These are phyloP conservation scores for Metschnikowia continentalis DNA, from an alignment of 805 yeast genomes.

Conservation along the genomic window DNA sequence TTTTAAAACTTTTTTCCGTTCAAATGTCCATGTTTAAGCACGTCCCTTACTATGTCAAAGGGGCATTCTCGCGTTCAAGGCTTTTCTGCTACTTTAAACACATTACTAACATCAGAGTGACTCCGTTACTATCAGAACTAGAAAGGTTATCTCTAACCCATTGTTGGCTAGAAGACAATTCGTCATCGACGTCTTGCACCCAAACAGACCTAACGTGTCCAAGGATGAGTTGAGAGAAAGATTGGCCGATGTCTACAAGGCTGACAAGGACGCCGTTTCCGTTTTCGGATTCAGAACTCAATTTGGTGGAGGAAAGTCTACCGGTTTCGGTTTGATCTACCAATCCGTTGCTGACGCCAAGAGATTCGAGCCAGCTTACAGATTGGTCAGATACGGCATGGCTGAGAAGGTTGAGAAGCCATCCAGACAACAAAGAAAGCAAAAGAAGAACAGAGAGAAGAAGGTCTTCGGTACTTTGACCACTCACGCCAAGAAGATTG, in stretches of 20 bases:
- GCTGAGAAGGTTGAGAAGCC: conserved; percentile 95
- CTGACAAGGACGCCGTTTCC: conserved; percentile 90
- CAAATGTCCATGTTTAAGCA: no score
- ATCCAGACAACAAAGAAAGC: conserved; percentile 99
- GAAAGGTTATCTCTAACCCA: conserved; percentile 99
- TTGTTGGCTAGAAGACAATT: conserved; percentile 99
- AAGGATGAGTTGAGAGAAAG: conserved; percentile 98
- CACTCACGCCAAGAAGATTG: conserved; percentile 88
- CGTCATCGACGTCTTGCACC: conserved; percentile 99
- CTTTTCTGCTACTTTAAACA: not conserved
- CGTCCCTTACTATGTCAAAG: no score
- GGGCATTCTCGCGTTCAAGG: not conserved
- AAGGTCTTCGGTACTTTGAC: conserved; percentile 98
- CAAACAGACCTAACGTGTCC: conserved; percentile 98
- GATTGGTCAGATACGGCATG: conserved; percentile 98
- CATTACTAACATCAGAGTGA: conserved; percentile 64
- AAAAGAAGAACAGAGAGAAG: conserved; percentile 99
- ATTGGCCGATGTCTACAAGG: conserved; percentile 83
- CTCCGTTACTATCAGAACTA: conserved; percentile 99
- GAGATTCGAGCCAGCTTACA: conserved; percentile 98
- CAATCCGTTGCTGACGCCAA: conserved; percentile 96
- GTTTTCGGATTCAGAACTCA: conserved; percentile 99
- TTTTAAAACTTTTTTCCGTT: no score
- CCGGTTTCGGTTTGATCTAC: conserved; percentile 99
- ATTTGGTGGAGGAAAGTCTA: conserved; percentile 99